Evolutionary conservation across 176 grass and related monocot genomes (phyloP).

Genomic region (Tillandsia leiboldiana): DNA sequence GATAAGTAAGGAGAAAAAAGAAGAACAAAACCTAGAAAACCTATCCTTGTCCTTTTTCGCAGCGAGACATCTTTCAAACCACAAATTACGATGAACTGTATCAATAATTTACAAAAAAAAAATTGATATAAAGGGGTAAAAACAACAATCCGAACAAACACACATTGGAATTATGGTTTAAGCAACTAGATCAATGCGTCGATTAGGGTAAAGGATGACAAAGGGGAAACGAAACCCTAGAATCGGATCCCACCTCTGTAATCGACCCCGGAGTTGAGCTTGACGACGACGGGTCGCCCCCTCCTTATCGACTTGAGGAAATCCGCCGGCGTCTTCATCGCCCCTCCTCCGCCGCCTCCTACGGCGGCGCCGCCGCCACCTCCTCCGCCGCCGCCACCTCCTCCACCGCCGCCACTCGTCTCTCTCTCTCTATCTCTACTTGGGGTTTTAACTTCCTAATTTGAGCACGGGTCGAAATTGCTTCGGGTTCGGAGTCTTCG

Average conservation of each 20-base stretch:
- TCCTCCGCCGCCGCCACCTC: constrained; percentile 29
- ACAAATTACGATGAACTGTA: no score
- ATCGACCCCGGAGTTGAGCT: constrained; percentile 93
- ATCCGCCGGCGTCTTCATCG: constrained; percentile 84
- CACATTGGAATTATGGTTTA: not conserved
- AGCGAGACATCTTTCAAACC: no score
- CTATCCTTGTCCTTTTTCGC: no score
- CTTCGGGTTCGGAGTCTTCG: not conserved
- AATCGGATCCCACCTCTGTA: constrained; percentile 51
- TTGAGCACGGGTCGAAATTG: not conserved
- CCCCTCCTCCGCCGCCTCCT: constrained; percentile 19
- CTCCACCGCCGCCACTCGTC: constrained; percentile 31
- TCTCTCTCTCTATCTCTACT: constrained; percentile 13
- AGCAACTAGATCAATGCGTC: not conserved
- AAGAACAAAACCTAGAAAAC: no score
- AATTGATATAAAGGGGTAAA: no score
- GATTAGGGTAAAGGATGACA: not conserved
- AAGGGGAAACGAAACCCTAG: not conserved
- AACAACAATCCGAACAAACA: not conserved
- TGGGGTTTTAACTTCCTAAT: not conserved
- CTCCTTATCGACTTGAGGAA: constrained; percentile 93
- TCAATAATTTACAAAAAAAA: no score
- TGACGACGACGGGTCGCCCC: constrained; percentile 88
- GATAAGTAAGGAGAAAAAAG: no score
- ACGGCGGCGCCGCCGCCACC: constrained; percentile 15